These are phyloP conservation scores for Chalciporus piperatus DNA, from an alignment of 768 basidiomycete species.

Conservation along the genomic window DNA sequence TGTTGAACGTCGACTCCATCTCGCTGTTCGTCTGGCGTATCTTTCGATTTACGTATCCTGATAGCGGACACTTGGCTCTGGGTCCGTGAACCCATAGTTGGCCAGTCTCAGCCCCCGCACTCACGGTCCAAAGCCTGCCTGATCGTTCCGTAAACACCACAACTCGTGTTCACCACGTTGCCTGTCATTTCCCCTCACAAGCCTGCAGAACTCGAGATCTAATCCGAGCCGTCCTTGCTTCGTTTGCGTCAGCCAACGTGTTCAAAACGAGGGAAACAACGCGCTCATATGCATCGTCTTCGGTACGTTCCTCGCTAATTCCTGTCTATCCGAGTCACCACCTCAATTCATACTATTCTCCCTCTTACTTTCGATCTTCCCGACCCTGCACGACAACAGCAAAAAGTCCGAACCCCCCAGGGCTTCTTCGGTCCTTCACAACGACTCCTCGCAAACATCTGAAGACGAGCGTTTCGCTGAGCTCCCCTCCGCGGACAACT, in stretches of 20 bases:
- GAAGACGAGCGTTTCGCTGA: conserved; percentile 46
- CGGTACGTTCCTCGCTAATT: conserved; percentile 55
- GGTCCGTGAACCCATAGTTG: conserved; percentile 3
- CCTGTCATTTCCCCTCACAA: conserved; percentile 38
- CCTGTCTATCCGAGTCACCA: conserved; percentile 24
- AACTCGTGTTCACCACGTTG: conserved; percentile 82
- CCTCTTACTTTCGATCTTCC: conserved; percentile 19
- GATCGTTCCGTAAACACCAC: conserved; percentile 33
- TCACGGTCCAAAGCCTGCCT: conserved; percentile 4
- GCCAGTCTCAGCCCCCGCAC: conserved; percentile 4
- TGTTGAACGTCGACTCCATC: not conserved
- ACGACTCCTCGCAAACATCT: conserved; percentile 28
- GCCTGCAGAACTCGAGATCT: conserved; percentile 22
- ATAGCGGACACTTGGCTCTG: not conserved
- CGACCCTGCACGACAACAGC: conserved; percentile 41
- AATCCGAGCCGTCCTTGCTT: conserved; percentile 31
- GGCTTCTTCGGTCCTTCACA: conserved; percentile 41
- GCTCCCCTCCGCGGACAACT: conserved; percentile 69
- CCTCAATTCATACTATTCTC: conserved; percentile 24
- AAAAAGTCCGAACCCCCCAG: conserved; percentile 72
- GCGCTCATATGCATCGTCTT: conserved; percentile 67
- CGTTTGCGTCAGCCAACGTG: conserved; percentile 53
- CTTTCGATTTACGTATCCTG: not conserved
- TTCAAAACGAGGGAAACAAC: conserved; percentile 54
- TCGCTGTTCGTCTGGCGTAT: not conserved